Evolutionary conservation across 306 rosid species (phyloP).

Genomic region (Gastrolobium bilobum): DNA sequence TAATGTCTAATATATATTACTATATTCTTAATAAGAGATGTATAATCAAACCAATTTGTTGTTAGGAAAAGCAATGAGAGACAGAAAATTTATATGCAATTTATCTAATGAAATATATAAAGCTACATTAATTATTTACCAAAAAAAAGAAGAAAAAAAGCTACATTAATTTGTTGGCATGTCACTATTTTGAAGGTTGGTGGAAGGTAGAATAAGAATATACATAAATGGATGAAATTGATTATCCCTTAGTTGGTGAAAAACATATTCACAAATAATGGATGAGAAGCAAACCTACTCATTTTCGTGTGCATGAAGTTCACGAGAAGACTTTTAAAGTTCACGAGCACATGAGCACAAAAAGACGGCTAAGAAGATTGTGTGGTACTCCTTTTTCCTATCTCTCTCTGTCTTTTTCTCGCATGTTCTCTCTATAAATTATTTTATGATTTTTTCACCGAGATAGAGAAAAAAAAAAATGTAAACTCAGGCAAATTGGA

Average conservation of each 20-base stretch:
- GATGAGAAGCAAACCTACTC: conserved; percentile 47
- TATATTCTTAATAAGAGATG: not conserved
- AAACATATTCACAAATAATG: conserved; percentile 54
- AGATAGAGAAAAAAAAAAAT: not conserved
- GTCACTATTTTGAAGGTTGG: not conserved
- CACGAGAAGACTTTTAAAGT: conserved; percentile 63
- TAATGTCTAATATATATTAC: conserved; percentile 20
- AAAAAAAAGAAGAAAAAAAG: too few relatives aligned
- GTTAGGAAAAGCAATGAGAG: conserved; percentile 1
- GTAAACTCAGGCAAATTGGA: conserved; percentile 33
- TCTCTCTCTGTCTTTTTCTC: conserved; percentile 15
- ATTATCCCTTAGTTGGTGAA: conserved; percentile 42
- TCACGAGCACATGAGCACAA: conserved; percentile 73
- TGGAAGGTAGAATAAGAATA: not conserved
- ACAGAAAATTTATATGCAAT: conserved; percentile 8
- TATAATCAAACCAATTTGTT: conserved; percentile 16
- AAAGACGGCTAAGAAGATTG: conserved; percentile 63
- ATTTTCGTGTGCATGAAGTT: conserved; percentile 52
- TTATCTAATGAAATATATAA: too few relatives aligned
- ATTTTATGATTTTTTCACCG: conserved; percentile 42
- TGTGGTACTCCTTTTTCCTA: conserved; percentile 31
- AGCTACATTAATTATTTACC: too few relatives aligned
- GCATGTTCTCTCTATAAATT: not conserved
- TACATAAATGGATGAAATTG: conserved; percentile 32
- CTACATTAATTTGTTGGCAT: not conserved